Base-by-base conservation (phyloP, 768 basidiomycete species). In the Tephrocybe sp. region DNA sequence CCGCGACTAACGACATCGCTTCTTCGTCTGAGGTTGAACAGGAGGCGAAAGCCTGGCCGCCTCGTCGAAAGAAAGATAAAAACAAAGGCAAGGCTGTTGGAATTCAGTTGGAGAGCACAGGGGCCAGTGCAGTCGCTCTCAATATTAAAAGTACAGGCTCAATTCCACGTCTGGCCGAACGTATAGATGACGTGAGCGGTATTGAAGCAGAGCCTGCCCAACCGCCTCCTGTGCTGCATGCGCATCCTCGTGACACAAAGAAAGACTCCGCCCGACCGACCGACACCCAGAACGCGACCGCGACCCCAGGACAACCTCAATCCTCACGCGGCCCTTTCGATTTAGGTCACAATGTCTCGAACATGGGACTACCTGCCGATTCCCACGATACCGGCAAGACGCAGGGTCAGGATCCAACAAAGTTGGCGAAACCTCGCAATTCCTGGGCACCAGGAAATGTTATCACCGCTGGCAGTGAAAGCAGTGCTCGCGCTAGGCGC, bases 21-120 rank as follows among this genome's bases (percentile, higher is more conserved):
- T 40, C 26, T 23, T 61, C 54, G 14, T 51, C 60, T 13, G 62
- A 63, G 14, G 57, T 56, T 20, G 59, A 33, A 2, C 17, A 51
- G 16, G 47, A 44, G 13, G n/a, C 31, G 9, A 34, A 23, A 11
- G 35, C 34, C 20, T 67, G 67, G 70, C 66, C 66, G 7, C 68
- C 67, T 30, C 52, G 46, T 35, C 56, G 63, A 26, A 48, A 41
- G 39, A 58, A 44, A 20, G 20, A 19, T 23, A 47, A 56, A 30
- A 36, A 35, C 12, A 57, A 57, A 53, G 46, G 45, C 32, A 55
- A 45, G 33, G 41, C 20, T 40, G 35, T 54, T 1, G 43, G n/a
- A 34, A 10, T 20, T 19, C 32, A 14, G 11, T 6, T 5, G 17
- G 14, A 17, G 17, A 13, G 33, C 22, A 16, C 30, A 26, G 22